phyloP scores from a whole-genome alignment of 805 yeast species.

The Maudiozyma pseudohumilis region DNA sequence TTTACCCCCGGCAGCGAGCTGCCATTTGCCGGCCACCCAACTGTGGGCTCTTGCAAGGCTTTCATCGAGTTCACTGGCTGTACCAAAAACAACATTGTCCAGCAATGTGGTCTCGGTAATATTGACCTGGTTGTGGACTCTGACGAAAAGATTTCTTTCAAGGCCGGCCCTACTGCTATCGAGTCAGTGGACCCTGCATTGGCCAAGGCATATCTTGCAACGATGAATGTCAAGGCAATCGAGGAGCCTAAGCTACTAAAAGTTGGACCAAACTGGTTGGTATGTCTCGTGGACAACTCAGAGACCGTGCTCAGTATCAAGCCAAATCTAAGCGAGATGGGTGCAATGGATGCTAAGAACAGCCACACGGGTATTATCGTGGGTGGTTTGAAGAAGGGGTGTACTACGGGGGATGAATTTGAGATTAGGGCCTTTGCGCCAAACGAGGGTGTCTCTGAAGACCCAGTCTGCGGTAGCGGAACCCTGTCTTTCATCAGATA shows the following conservation, averaged over 20 bases:
- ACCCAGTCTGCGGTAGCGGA: slow-evolving; percentile 51
- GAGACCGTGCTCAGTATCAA: slow-evolving; percentile 26
- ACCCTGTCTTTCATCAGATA: slow-evolving; percentile 28
- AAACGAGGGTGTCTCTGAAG: slow-evolving; percentile 32
- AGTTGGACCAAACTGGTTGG: slow-evolving; percentile 42
- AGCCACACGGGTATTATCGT: slow-evolving; percentile 31
- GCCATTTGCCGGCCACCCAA: slow-evolving; percentile 61
- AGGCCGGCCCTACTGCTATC: slow-evolving; percentile 13
- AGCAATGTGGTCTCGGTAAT: slow-evolving; percentile 39
- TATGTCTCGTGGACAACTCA: slow-evolving; percentile 27
- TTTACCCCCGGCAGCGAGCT: slow-evolving; percentile 39
- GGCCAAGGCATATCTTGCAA: slow-evolving; percentile 6
- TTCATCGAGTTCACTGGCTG: slow-evolving; percentile 32
- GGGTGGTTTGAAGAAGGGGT: slow-evolving; percentile 29
- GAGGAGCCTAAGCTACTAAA: slow-evolving; percentile 25
- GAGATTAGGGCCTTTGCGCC: slow-evolving; percentile 41
- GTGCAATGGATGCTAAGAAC: slow-evolving; percentile 10
- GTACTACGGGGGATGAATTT: slow-evolving; percentile 15
- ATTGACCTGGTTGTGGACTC: slow-evolving; percentile 28
- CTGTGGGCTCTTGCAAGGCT: slow-evolving; percentile 43
- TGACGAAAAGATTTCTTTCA: slow-evolving; percentile 23
- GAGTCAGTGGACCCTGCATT: slow-evolving; percentile 9
- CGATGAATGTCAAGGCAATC: slow-evolving; percentile 8
- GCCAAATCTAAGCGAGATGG: slow-evolving; percentile 27
- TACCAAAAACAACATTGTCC: slow-evolving; percentile 24